These are phyloP conservation scores for Ramularia collo-cygni DNA, from an alignment of 2,329 filamentous ascomycete genomes.

Conservation along the genomic window DNA sequence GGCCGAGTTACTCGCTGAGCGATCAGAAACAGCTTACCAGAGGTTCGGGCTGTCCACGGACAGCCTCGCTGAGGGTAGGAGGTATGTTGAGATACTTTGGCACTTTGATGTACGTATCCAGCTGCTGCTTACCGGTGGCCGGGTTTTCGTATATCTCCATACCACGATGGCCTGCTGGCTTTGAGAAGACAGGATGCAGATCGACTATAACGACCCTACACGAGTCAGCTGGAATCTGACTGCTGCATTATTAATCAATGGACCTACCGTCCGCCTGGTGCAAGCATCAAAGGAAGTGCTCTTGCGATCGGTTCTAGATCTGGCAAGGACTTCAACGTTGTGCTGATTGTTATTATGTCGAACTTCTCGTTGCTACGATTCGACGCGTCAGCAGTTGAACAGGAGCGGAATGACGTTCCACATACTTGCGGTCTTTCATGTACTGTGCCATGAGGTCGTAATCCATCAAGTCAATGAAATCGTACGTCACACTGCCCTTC, in stretches of 20 bases:
- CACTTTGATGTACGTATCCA: conserved; percentile 34
- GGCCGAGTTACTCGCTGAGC: conserved; percentile 15
- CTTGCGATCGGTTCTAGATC: conserved; percentile 38
- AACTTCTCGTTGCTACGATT: conserved; percentile 28
- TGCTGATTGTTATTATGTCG: conserved; percentile 42
- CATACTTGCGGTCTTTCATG: conserved; percentile 16
- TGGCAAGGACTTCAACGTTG: conserved; percentile 44
- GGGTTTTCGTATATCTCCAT: conserved; percentile 36
- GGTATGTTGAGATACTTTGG: conserved; percentile 39
- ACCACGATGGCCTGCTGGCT: conserved; percentile 35
- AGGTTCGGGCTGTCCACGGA: conserved; percentile 23
- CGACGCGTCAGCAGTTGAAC: not conserved
- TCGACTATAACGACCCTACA: conserved; percentile 35
- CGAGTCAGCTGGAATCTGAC: conserved; percentile 1
- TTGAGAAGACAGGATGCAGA: conserved; percentile 47
- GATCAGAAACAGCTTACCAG: conserved; percentile 10
- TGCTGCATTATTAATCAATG: not conserved
- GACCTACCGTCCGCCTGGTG: conserved; percentile 27
- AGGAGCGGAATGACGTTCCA: not conserved
- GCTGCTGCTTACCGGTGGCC: conserved; percentile 31
- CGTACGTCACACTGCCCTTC: conserved; percentile 25
- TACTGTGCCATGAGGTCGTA: conserved; percentile 28
- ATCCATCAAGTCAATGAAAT: conserved; percentile 36
- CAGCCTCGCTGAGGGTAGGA: conserved; percentile 34
- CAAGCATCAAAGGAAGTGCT: conserved; percentile 37